Conservation (phyloP, 208 protist species). For the Leishmania lainsoni region DNA sequence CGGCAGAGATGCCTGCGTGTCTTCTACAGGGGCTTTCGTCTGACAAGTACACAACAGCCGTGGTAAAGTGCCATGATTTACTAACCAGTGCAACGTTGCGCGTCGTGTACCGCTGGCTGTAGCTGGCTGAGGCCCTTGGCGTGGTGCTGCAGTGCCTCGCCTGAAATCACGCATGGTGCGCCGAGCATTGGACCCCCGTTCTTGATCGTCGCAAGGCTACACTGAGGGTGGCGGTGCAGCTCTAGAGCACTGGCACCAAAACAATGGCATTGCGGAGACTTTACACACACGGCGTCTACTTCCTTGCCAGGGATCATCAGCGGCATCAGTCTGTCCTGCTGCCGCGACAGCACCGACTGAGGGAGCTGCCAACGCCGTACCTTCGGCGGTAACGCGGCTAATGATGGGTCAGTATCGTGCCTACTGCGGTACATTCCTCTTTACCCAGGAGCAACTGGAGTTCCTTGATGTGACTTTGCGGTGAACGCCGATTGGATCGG, state of each 20-base stretch:
- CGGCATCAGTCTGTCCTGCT: not conserved
- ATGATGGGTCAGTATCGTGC: slow-evolving; percentile 17
- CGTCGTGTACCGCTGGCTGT: slow-evolving; percentile 12
- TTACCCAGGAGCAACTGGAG: slow-evolving; percentile 2
- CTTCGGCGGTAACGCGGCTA: not conserved
- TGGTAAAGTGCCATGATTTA: not conserved
- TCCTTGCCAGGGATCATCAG: not conserved
- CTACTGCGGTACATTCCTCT: slow-evolving; percentile 11
- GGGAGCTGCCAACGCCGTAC: not conserved
- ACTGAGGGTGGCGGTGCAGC: not conserved
- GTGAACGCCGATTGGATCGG: not conserved
- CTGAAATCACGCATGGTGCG: slow-evolving; percentile 17
- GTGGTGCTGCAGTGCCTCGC: slow-evolving; percentile 11
- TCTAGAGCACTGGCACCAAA: not conserved
- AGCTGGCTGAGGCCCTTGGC: not conserved
- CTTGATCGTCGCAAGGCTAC: not conserved
- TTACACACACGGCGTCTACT: not conserved
- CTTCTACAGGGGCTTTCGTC: not conserved
- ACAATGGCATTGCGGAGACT: not conserved
- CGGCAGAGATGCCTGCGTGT: not conserved
- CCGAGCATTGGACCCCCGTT: slow-evolving; percentile 8
- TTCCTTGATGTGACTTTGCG: slow-evolving; percentile 9
- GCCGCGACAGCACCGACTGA: not conserved
- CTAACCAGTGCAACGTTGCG: slow-evolving; percentile 4
- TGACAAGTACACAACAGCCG: not conserved